Evolutionary conservation across 345 rosid genomes (phyloP), one percentile per base, ranked within the genome.

Genomic region (Sisymbrium irio): DNA sequence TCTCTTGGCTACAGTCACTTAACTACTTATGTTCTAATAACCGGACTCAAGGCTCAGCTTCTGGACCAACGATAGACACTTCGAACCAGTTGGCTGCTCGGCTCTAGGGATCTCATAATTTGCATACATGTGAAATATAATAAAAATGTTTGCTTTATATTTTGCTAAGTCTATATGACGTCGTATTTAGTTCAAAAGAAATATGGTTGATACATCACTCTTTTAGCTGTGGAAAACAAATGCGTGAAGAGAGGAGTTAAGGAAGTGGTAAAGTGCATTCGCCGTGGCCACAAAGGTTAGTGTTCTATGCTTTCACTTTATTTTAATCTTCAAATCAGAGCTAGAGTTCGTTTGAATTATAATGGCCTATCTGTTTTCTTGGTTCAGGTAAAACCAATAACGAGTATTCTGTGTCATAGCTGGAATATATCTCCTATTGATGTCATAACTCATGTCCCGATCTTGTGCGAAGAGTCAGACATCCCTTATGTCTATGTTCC

Each of bases 241-340:
- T 90, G 98, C 81, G 74, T 90, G 88, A 92, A 88, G 83, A 85
- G 98, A 79, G 95, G 96, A 55, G 98, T 92, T 64, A 92, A 92
- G 80, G 98, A 92, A 83, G 96, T 92, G n/a, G 96, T 89, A 35
- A 89, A 86, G 75, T 88, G 94, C 65, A 89, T 92, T 62, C 78
- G 96, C 11, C 91, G 91, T 5, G 89, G 94, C 18, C 82, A 87
- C 22, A 88, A 88, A 83, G 96, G 96, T 90, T 37, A 58, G 83
- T 57, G 39, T 39, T 47, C 13, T 71, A 32, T 46, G 42, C 22
- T 54, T 56, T 28, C 0, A 32, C 35, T 32, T 32, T 32, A 32
- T 1, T 6, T 32, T 32, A 32, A 28, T 53, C 59, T 62, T 46
- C 7, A 19, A 42, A 32, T 33, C 46, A 18, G 33, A 8, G 70